phyloP scores from a whole-genome alignment of 2,329 filamentous ascomycete species.

The Ophiostoma populinum region DNA sequence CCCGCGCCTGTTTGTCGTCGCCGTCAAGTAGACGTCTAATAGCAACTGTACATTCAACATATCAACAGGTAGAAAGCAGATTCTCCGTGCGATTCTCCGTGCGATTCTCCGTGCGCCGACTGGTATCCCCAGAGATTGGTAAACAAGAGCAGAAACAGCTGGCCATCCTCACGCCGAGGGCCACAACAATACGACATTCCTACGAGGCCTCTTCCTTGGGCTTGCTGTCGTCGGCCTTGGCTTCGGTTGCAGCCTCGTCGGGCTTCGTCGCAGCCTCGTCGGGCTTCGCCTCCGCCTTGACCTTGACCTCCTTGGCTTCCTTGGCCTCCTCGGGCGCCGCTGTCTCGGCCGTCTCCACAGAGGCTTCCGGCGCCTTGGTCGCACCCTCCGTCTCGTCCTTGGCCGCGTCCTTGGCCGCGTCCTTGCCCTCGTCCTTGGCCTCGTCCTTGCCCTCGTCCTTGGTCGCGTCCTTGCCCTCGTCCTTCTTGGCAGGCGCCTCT shows the following conservation, averaged over 20 bases:
- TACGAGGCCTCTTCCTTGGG: conserved; percentile 8
- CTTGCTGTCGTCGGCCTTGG: conserved; percentile 4
- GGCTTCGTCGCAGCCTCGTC: neutral
- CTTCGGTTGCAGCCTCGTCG: conserved; percentile 8
- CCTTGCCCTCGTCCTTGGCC: neutral
- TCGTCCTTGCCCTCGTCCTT: neutral
- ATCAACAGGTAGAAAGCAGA: neutral
- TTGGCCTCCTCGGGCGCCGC: too few species aligned
- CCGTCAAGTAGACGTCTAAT: conserved; percentile 12
- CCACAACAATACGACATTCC: neutral
- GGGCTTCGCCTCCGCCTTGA: neutral
- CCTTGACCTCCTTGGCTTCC: too few species aligned
- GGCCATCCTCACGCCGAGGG: neutral
- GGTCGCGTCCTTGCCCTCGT: neutral
- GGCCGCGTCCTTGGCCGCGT: neutral
- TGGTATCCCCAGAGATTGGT: neutral
- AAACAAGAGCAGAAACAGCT: conserved; percentile 3
- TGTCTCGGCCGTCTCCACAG: too few species aligned
- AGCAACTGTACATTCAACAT: neutral
- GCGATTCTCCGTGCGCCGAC: neutral
- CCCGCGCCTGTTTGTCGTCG: conserved; percentile 38
- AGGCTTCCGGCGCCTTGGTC: too few species aligned
- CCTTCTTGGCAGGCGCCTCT: neutral
- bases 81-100: neutral
- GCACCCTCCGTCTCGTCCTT: neutral